Conservation (phyloP, 164 flowering plant species). For the Umbilicus rupestris region DNA sequence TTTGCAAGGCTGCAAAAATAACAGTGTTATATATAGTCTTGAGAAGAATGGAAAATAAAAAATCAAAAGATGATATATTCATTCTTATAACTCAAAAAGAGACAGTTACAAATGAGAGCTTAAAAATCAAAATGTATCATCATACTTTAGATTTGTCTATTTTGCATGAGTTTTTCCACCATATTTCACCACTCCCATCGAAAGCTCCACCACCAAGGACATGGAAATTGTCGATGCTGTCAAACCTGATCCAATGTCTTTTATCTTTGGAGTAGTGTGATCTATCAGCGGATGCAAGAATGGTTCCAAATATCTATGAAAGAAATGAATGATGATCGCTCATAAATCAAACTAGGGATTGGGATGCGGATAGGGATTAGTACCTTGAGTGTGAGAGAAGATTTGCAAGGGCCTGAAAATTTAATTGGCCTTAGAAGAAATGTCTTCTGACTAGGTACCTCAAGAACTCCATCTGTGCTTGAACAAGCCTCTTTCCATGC, state of each 20-base stretch:
- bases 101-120: not conserved
- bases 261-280: constrained; percentile 18
- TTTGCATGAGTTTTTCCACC: constrained; percentile 50
- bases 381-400: constrained; percentile 20
- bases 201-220: constrained; percentile 49
- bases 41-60: no score
- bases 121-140: not conserved
- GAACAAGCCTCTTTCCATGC: constrained; percentile 36
- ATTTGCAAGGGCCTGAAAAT: constrained; percentile 31
- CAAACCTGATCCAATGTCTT: constrained; percentile 32
- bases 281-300: constrained; percentile 18
- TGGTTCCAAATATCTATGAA: constrained; percentile 25
- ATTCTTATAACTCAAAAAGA: no score
- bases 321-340: no score
- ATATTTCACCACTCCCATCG: constrained; percentile 43
- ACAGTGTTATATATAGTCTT: no score
- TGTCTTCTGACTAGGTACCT: constrained; percentile 22
- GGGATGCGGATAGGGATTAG: not conserved
- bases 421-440: constrained; percentile 25
- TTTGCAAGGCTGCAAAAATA: constrained; percentile 27
- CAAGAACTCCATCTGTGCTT: constrained; percentile 8
- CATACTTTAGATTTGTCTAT: constrained; percentile 20
- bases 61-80: no score
- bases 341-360: no score
- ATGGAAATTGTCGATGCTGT: constrained; percentile 20